Base-by-base conservation (phyloP, 1,284 basidiomycete species). In the Coniferiporia sulphurascens region DNA sequence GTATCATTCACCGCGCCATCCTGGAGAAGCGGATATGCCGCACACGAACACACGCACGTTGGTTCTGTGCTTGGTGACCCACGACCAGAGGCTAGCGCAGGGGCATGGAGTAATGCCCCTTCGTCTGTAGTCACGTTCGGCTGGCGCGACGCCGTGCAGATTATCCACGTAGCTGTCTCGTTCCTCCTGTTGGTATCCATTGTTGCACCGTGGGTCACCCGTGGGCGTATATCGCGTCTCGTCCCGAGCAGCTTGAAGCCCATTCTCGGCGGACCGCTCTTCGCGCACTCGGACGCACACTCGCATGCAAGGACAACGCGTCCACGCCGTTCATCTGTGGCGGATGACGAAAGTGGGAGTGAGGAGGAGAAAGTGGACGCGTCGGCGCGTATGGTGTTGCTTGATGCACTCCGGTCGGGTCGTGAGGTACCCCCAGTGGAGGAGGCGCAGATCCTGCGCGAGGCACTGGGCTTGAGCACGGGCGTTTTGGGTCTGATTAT, bases 81-180 rank as follows among this genome's bases (percentile, higher is more conserved):
- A 4, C 53, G 35, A 17, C 34, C 46, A 21, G 56, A 69, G 67
- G 9, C 65, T 66, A 62, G 7, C 56, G 27, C 48, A n/a, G n/a
- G 12, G 8, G 22, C 17, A n/a, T 57, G 36, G 55, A 19, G 21
- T 17, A 4, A 17, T 15, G 7, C 56, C 12, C 27, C 45, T 38
- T 41, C 35, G 7, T 34, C 27, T 12, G 38, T 43, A 9, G 49
- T 45, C 19, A 65, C 65, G 21, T 82, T 79, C 72, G 71, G 75
- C 7, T 78, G 79, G 74, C 74, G 74, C 49, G 79, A 85, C 46
- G 69, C 76, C 45, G 66, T 84, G 9, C 86, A 87, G 63, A 66
- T 76, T 1, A 75, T 85, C 66, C 87, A 89, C 65, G 70, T 89
- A 1, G 63, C 81, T 41, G 82, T 86, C 7, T 87, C 86, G 0